These are phyloP conservation scores for Tuber melanosporum DNA, from an alignment of 495 filamentous ascomycete species.

Conservation along the genomic window DNA sequence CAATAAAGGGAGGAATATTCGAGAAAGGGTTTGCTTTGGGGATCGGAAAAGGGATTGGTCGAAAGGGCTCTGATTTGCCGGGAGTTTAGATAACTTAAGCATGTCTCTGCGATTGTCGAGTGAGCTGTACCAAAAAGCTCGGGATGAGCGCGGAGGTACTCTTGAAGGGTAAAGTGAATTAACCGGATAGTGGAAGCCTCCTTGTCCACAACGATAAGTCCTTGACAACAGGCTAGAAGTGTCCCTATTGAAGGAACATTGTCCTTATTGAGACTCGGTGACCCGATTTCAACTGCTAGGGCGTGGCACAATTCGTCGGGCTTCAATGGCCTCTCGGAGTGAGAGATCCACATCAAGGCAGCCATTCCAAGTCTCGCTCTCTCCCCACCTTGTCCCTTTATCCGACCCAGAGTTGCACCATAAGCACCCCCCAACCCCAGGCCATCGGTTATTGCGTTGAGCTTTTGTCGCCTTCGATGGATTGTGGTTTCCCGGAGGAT, in stretches of 20 bases:
- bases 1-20: background rate
- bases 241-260: background rate
- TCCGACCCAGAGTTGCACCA: background rate
- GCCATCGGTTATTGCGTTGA: background rate
- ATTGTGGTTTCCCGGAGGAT: background rate
- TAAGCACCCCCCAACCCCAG: background rate
- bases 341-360: background rate
- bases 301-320: background rate
- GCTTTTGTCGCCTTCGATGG: background rate
- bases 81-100: background rate
- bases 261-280: background rate
- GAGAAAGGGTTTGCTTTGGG: background rate
- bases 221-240: background rate
- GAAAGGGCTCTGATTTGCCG: background rate
- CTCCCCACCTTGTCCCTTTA: background rate
- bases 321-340: background rate
- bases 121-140: background rate
- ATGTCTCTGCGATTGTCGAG: background rate
- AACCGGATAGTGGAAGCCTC: background rate
- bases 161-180: background rate
- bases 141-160: background rate
- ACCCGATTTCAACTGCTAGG: background rate
- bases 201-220: background rate
- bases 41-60: background rate
- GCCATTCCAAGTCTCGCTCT: background rate